phyloP scores from a whole-genome alignment of 306 rosid species.

The Lotus japonicus region DNA sequence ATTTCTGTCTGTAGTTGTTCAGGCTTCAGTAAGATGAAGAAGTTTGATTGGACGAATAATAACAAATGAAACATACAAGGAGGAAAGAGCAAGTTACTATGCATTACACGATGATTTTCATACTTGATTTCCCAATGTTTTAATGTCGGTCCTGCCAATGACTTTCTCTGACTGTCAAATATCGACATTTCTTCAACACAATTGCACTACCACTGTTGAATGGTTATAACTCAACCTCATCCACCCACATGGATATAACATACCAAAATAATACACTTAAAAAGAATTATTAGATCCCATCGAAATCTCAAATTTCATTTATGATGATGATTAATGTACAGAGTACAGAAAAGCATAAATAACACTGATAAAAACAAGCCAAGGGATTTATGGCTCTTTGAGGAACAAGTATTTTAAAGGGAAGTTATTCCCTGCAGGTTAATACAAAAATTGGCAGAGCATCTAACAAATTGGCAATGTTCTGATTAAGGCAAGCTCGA shows the following conservation, averaged over 20 bases:
- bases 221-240: background rate
- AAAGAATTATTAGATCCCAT: background rate
- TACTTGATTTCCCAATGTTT: background rate
- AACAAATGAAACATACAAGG: background rate
- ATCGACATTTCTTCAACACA: background rate
- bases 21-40: background rate
- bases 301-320: slow-evolving; percentile 27
- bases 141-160: background rate
- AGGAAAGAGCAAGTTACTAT: background rate
- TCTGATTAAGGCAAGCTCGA: slow-evolving; percentile 40
- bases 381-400: slow-evolving; percentile 23
- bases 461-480: slow-evolving; percentile 29
- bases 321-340: slow-evolving; percentile 19
- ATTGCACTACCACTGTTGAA: background rate
- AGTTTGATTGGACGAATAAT: background rate
- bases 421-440: slow-evolving; percentile 2
- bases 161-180: background rate
- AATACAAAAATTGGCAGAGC: slow-evolving; percentile 36
- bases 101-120: background rate
- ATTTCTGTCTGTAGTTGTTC: background rate
- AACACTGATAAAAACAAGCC: slow-evolving; percentile 16
- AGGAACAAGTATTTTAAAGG: background rate
- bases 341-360: slow-evolving; percentile 17
- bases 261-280: background rate
- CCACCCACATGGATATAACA: background rate